A percentile compares a stretch with the other conserved stretches of the same genome.
phyloP scores from a whole-genome alignment of 305 asterid species.

The Lippia alba region DNA sequence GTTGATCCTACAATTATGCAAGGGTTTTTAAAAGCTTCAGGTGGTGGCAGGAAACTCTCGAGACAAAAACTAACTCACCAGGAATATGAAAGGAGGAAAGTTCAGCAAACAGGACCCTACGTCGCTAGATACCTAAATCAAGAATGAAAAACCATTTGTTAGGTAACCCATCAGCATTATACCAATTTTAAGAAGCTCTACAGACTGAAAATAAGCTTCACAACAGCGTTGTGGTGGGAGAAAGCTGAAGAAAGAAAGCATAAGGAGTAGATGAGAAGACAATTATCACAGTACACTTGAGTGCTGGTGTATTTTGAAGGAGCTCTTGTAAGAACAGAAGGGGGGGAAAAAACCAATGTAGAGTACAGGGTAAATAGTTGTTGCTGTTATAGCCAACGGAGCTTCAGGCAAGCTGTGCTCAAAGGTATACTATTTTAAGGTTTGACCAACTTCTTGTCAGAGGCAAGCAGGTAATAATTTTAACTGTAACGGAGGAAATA shows the following conservation, averaged over 20 bases:
- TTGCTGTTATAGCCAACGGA: not conserved
- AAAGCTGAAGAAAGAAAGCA: slow-evolving; percentile 25
- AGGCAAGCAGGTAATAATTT: slow-evolving; percentile 18
- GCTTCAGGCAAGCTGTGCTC: slow-evolving; percentile 8
- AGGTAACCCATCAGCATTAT: slow-evolving; percentile 51
- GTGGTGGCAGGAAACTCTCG: slow-evolving; percentile 27
- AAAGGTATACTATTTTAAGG: slow-evolving; percentile 7
- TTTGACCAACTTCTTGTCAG: slow-evolving; percentile 12
- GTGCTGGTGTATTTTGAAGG: not conserved
- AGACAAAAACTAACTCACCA: slow-evolving; percentile 68
- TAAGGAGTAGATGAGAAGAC: slow-evolving; percentile 10
- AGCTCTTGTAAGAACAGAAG: not conserved
- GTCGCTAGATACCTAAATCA: slow-evolving; percentile 92
- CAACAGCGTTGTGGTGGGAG: slow-evolving; percentile 27
- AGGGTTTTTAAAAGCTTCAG: slow-evolving; percentile 30
- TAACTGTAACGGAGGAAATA: not conserved
- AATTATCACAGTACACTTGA: slow-evolving; percentile 8
- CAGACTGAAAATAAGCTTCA: slow-evolving; percentile 21
- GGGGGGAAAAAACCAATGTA: slow-evolving; percentile 12
- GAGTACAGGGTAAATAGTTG: slow-evolving; percentile 16
- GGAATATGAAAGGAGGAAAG: slow-evolving; percentile 54
- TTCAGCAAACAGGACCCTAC: slow-evolving; percentile 77
- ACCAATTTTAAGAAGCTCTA: slow-evolving; percentile 30
- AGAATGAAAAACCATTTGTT: slow-evolving; percentile 65
- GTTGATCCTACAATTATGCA: slow-evolving; percentile 14